A percentile compares a stretch with the other conserved stretches of the same genome.
These are phyloP conservation scores for Apium graveolens DNA, from an alignment of 129 eudicot species.

Conservation along the genomic window DNA sequence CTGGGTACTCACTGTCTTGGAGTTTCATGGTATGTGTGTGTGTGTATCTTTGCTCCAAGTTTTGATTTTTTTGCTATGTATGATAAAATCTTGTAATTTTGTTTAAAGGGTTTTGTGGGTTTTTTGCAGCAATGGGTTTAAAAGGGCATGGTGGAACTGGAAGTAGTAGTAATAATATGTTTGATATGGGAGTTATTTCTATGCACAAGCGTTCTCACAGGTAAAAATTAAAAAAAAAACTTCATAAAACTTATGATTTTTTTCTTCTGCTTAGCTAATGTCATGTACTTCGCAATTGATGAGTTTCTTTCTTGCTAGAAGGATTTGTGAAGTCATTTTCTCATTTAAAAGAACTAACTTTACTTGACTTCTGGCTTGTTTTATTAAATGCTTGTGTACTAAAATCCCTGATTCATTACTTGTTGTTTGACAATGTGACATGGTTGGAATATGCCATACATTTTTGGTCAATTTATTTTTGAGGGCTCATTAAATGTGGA, in stretches of 20 bases:
- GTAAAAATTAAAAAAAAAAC: slow-evolving; percentile 19
- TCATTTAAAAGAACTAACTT: neutral
- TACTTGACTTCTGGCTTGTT: neutral
- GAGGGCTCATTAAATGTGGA: neutral
- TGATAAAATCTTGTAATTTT: neutral
- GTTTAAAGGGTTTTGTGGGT: slow-evolving; percentile 2
- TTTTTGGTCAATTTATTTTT: neutral
- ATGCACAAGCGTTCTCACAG: slow-evolving; percentile 66
- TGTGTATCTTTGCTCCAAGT: neutral
- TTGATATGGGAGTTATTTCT: slow-evolving; percentile 35
- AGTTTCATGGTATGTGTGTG: slow-evolving; percentile 27
- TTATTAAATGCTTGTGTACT: slow-evolving; percentile 12
- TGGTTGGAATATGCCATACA: neutral
- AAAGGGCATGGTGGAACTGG: slow-evolving; percentile 35
- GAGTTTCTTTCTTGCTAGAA: slow-evolving; percentile 3
- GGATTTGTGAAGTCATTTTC: slow-evolving; percentile 14
- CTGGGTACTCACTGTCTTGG: slow-evolving; percentile 33
- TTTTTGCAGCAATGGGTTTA: slow-evolving; percentile 51
- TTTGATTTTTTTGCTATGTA: neutral
- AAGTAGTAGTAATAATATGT: slow-evolving; percentile 32
- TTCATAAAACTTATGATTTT: neutral
- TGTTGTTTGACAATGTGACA: neutral
- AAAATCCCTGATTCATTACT: neutral
- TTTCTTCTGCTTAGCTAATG: slow-evolving; percentile 12
- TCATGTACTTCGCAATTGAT: slow-evolving; percentile 18